Evolutionary conservation across 2,329 filamentous ascomycete species (phyloP), one percentile per base, ranked within the genome.

Genomic region (Ophiostoma perfectum): DNA sequence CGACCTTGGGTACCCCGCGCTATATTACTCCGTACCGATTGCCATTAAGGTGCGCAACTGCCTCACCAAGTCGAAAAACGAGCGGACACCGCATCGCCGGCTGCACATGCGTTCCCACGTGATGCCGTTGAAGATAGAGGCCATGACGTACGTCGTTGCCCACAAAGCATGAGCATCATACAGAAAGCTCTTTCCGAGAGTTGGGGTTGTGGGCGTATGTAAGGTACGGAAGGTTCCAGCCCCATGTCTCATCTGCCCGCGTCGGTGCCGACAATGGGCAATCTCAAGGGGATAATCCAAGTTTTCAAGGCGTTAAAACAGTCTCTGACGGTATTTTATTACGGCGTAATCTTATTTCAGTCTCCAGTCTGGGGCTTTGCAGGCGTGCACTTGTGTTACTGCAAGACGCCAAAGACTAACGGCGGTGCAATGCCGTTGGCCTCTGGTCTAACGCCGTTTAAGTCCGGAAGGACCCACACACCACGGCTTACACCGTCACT

Each of bases 361-460:
- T 27, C 12, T 55, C 27, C 27, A 27, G 27, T 27, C 27, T 27
- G 27, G 27, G 27, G 27, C 27, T 42, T 38, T 42, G 6, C n/a
- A 27, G 14, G 38, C 60, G 14, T 9, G 60, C n/a, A 39, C 18
- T 63, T 5, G 6, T 27, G 49, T 16, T 63, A 14, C 39, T 16
- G 9, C 8, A 8, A 8, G 38, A 9, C 8, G 6, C 38, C 42
- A 18, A 14, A 64, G 41, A 45, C 45, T 63, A 4, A 42, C 49
- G n/a, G 49, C 49, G n/a, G 49, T 18, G 41, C 16, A 64, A 64
- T 45, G 63, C n/a, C 62, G 16, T 44, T 63, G 62, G 62, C 60
- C 38, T 42, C 8, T 7, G 16, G 60, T 44, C 39, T 63, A 63
- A 42, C 39, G 16, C 60, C 60, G 39, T 42, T 62, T 44, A 63